Evolutionary conservation across 139 green algal species (phyloP), one percentile per base, ranked within the genome.

Genomic region (Marvania coccoides): DNA sequence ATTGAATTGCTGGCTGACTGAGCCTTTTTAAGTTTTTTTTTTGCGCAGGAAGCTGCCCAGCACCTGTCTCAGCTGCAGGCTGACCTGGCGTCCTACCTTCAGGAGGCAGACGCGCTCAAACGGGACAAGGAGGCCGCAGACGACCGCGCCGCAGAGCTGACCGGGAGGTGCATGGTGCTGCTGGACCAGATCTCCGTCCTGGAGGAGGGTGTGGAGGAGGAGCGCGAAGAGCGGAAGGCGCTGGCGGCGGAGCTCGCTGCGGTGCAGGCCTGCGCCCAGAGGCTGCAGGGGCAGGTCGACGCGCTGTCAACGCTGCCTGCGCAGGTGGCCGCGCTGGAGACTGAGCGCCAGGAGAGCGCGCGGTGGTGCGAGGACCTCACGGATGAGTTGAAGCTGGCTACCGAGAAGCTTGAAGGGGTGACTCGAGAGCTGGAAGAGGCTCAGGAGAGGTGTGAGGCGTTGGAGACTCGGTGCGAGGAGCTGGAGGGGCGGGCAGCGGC

Each of bases 281-380:
- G 37, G 10, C 48, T 59, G 10, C 9, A 59, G 37, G 12, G 19
- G 10, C 9, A 39, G 45, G 51, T 40, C 13, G 6, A 6, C 3
- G 58, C 10, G 9, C 13, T 29, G 1, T 15, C 6, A 48, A 10
- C 12, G 19, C 19, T 59, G 9, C 48, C 9, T 12, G 48, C 10
- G 9, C 9, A 12, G 19, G 10, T 59, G 48, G 9, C 48, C 34
- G 12, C 9, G 12, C 9, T 59, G 9, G 48, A 59, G 12, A 58
- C 36, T 1, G 69, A 75, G 58, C 69, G 62, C 10, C 47, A 66
- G 29, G 59, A 14, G 46, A 33, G 36, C 13, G 33, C 28, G 7
- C 58, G 60, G 46, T 75, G 69, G 59, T 75, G 61, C 62, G 69
- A 75, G n/a, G 54, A 36, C 2, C 35, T 75, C 15, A 65, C 35